Conservation (phyloP, 2,329 filamentous ascomycete genomes). For the Calonectria pseudoreteaudii region DNA sequence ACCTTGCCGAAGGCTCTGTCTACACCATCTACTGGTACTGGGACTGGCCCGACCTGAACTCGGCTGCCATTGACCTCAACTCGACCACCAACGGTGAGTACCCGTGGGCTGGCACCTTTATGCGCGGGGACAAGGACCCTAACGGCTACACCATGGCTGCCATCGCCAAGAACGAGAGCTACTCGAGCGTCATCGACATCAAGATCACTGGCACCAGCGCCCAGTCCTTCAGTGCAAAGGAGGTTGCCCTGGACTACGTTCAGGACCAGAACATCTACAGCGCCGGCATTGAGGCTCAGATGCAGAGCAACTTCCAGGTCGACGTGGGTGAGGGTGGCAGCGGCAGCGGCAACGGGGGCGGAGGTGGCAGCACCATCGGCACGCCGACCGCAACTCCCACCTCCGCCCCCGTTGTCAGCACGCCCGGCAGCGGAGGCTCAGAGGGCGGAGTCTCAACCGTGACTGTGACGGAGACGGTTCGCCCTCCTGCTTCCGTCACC, state of each 20-base stretch:
- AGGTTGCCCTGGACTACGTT: constrained; percentile 45
- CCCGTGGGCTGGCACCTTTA: constrained; percentile 55
- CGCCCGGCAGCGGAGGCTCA: constrained; percentile 30
- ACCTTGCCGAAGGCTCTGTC: constrained; percentile 69
- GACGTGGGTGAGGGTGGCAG: constrained; percentile 44
- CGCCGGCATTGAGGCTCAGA: constrained; percentile 59
- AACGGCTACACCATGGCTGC: constrained; percentile 50
- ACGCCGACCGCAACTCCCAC: constrained; percentile 24
- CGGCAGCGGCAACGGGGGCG: constrained; percentile 31
- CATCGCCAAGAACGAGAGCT: constrained; percentile 55
- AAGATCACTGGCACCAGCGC: constrained; percentile 47
- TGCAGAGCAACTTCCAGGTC: constrained; percentile 59
- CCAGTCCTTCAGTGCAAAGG: constrained; percentile 37
- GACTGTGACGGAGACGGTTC: constrained; percentile 53
- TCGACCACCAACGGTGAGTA: constrained; percentile 55
- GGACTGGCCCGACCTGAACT: constrained; percentile 82
- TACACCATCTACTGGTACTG: constrained; percentile 97
- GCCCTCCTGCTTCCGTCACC: constrained; percentile 52
- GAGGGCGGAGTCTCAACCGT: constrained; percentile 39
- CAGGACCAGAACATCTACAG: constrained; percentile 54
- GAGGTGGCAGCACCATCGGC: constrained; percentile 31
- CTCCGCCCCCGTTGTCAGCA: constrained; percentile 19
- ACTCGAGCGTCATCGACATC: constrained; percentile 55
- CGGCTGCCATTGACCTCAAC: constrained; percentile 53
- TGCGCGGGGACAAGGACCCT: constrained; percentile 52